Percentiles rank a stretch among this genome's conserved stretches.
These are phyloP conservation scores for Glebionis coronaria DNA, from an alignment of 129 eudicot species.

Conservation along the genomic window DNA sequence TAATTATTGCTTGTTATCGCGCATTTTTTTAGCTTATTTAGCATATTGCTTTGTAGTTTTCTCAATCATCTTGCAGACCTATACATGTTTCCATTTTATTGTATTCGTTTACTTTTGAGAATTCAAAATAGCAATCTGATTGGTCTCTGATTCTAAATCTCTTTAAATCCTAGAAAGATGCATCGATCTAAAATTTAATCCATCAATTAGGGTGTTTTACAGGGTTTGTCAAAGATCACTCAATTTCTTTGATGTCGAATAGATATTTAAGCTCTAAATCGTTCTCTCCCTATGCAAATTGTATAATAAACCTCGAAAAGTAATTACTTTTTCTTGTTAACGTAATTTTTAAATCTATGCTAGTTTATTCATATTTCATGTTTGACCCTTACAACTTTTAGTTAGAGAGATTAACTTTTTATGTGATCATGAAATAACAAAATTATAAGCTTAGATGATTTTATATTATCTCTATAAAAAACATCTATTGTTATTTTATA, in stretches of 20 bases:
- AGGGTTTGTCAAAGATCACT: slow-evolving; percentile 51
- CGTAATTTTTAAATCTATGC: background rate
- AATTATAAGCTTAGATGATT: background rate
- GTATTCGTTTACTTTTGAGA: too few relatives aligned
- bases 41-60: too few relatives aligned
- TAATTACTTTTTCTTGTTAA: slow-evolving; percentile 21
- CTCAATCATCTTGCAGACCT: too few relatives aligned
- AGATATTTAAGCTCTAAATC: slow-evolving; percentile 49
- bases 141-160: slow-evolving; percentile 49
- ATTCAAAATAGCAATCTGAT: too few relatives aligned
- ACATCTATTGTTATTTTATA: background rate
- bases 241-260: slow-evolving; percentile 55
- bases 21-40: too few relatives aligned
- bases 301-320: slow-evolving; percentile 87
- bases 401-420: background rate
- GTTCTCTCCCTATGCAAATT: slow-evolving; percentile 45
- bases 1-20: too few relatives aligned
- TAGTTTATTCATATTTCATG: slow-evolving; percentile 3
- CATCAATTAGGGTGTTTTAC: slow-evolving; percentile 23
- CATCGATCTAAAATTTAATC: slow-evolving; percentile 26
- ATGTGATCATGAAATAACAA: background rate
- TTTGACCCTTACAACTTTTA: slow-evolving; percentile 7
- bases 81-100: too few relatives aligned
- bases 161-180: slow-evolving; percentile 30
- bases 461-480: background rate